These are phyloP conservation scores for Boletus sp. DNA, from an alignment of 768 basidiomycete species.

Conservation along the genomic window DNA sequence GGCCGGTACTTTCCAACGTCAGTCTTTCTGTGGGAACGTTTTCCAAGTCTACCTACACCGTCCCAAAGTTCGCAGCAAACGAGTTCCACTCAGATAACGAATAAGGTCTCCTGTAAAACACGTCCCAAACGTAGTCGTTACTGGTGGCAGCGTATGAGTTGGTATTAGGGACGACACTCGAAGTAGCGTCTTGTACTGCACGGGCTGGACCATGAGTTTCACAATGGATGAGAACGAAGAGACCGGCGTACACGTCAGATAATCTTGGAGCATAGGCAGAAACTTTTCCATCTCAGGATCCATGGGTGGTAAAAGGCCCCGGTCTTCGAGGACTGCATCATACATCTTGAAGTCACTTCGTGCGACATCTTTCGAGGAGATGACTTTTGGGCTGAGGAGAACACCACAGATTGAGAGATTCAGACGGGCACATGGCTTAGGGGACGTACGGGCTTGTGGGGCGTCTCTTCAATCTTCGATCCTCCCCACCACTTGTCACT, in stretches of 20 bases:
- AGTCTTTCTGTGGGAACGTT: background rate
- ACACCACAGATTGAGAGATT: background rate
- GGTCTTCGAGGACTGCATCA: constrained; percentile 58
- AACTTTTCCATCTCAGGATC: constrained; percentile 77
- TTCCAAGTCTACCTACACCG: constrained; percentile 46
- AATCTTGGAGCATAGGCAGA: constrained; percentile 73
- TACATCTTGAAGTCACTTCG: constrained; percentile 62
- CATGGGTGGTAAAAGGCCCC: constrained; percentile 30
- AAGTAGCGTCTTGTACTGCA: constrained; percentile 29
- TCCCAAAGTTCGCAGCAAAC: constrained; percentile 55
- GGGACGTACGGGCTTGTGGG: constrained; percentile 43
- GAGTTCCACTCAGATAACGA: constrained; percentile 61
- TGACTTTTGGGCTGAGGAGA: constrained; percentile 49
- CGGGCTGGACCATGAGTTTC: background rate
- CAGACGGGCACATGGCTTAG: background rate
- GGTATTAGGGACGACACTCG: constrained; percentile 3
- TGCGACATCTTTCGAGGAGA: constrained; percentile 49
- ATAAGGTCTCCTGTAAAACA: constrained; percentile 72
- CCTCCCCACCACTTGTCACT: constrained; percentile 16
- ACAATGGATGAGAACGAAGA: background rate
- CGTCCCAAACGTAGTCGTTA: constrained; percentile 80
- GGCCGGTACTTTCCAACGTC: constrained; percentile 49
- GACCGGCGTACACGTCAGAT: constrained; percentile 52
- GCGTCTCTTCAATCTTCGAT: constrained; percentile 23
- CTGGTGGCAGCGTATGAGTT: constrained; percentile 1